Conservation (phyloP, 176 grass and related monocot genomes). For the Microstegium vimineum region DNA sequence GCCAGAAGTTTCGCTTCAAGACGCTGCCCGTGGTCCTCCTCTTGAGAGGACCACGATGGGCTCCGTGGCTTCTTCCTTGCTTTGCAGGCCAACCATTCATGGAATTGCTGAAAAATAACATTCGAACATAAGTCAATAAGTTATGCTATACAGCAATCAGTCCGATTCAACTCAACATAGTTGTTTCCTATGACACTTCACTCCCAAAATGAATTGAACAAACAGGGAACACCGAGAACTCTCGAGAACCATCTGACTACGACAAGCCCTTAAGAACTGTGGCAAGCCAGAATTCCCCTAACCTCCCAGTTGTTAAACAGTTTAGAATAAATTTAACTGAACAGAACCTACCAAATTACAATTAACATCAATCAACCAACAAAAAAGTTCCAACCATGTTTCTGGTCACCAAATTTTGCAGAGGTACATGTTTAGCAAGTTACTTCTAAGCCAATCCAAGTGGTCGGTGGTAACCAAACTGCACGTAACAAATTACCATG, state of each 20-base stretch:
- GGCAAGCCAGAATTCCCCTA: background rate
- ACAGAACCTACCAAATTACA: background rate
- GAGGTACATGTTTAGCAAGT: constrained; percentile 13
- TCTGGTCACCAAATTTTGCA: constrained; percentile 19
- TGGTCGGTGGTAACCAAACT: constrained; percentile 32
- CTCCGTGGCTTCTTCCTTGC: constrained; percentile 91
- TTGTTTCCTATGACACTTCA: background rate
- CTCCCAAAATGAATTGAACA: background rate
- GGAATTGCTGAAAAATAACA: constrained; percentile 75
- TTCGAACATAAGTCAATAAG: constrained; percentile 17
- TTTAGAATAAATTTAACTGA: background rate
- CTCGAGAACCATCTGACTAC: background rate
- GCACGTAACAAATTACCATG: constrained; percentile 13
- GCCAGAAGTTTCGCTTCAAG: constrained; percentile 91
- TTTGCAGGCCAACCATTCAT: constrained; percentile 91
- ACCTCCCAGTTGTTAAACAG: background rate
- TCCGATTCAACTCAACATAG: background rate
- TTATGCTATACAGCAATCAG: background rate
- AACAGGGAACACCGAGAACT: background rate
- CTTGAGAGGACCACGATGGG: constrained; percentile 96
- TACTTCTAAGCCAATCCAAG: constrained; percentile 38
- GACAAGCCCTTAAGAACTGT: background rate
- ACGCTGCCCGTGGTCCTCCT: constrained; percentile 80
- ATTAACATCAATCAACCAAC: constrained; percentile 23
- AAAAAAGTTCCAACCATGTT: constrained; percentile 7